Evolutionary conservation across 202 grass and related monocot species (phyloP).

Genomic region (Alloteropsis angusta): DNA sequence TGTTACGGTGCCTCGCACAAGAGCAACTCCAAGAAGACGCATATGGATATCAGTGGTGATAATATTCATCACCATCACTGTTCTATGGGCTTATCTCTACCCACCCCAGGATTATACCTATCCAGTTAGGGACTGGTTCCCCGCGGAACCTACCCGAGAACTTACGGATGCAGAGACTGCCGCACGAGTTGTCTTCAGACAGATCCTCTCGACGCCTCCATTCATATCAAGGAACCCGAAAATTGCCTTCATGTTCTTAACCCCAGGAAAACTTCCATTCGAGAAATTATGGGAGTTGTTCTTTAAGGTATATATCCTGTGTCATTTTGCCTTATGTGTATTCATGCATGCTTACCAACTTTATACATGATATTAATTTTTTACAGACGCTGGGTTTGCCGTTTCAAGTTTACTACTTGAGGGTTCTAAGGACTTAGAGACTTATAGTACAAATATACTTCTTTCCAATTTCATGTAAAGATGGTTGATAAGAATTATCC

Average conservation of each 20-base stretch:
- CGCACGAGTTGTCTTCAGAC: constrained; percentile 30
- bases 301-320: constrained; percentile 24
- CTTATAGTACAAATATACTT: neutral
- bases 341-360: neutral
- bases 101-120: constrained; percentile 34
- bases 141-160: constrained; percentile 26
- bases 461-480: neutral
- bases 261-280: constrained; percentile 42
- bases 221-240: constrained; percentile 44
- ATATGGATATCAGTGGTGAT: constrained; percentile 33
- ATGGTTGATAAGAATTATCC: neutral
- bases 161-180: constrained; percentile 39
- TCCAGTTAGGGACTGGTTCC: constrained; percentile 46
- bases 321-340: neutral
- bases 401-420: neutral
- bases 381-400: neutral
- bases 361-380: neutral
- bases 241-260: constrained; percentile 60
- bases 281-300: constrained; percentile 56
- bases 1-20: constrained; percentile 16
- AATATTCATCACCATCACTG: constrained; percentile 13
- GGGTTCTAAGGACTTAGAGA: neutral
- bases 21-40: constrained; percentile 30
- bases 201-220: constrained; percentile 39
- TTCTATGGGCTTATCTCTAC: constrained; percentile 40